A percentile compares a stretch with the other conserved stretches of the same genome.
phyloP scores from a whole-genome alignment of 768 basidiomycete genomes.

The Boletellus sp. region DNA sequence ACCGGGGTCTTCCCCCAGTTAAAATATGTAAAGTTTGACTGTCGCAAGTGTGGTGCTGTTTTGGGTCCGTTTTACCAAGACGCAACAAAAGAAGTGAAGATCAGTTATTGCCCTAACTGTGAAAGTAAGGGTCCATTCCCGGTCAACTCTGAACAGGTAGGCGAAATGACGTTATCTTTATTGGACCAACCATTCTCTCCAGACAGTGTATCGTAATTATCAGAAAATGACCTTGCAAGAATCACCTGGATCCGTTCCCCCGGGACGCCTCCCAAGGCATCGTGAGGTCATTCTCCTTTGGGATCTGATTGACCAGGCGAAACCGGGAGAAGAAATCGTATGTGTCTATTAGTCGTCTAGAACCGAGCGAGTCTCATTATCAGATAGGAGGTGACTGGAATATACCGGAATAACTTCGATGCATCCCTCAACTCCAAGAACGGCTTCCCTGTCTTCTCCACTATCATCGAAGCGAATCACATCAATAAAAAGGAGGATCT shows the following conservation, averaged over 20 bases:
- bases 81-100: conserved; percentile 87
- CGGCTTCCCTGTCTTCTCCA: conserved; percentile 98
- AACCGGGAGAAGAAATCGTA: conserved; percentile 97
- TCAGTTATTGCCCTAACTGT: conserved; percentile 93
- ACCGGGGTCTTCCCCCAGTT: conserved; percentile 98
- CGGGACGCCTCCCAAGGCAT: conserved; percentile 94
- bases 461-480: conserved; percentile 96
- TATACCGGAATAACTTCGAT: conserved; percentile 99
- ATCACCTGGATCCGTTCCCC: conserved; percentile 95
- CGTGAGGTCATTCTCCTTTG: conserved; percentile 95
- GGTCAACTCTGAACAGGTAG: conserved; percentile 93
- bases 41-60: conserved; percentile 88
- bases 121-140: conserved; percentile 93
- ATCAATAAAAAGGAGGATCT: conserved; percentile 99
- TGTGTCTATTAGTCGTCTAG: conserved; percentile 28
- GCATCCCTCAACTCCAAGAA: conserved; percentile 98
- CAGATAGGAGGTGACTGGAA: conserved; percentile 88
- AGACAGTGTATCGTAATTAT: conserved; percentile 98
- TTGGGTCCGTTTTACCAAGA: conserved; percentile 99
- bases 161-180: conserved; percentile 13
- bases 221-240: conserved; percentile 99
- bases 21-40: conserved; percentile 99
- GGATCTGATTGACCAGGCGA: conserved; percentile 97
- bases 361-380: conserved; percentile 6
- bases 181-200: background rate